Evolutionary conservation across 2,329 filamentous ascomycete genomes (phyloP), one percentile per base, ranked within the genome.

Genomic region (Clonostachys rhizophaga): DNA sequence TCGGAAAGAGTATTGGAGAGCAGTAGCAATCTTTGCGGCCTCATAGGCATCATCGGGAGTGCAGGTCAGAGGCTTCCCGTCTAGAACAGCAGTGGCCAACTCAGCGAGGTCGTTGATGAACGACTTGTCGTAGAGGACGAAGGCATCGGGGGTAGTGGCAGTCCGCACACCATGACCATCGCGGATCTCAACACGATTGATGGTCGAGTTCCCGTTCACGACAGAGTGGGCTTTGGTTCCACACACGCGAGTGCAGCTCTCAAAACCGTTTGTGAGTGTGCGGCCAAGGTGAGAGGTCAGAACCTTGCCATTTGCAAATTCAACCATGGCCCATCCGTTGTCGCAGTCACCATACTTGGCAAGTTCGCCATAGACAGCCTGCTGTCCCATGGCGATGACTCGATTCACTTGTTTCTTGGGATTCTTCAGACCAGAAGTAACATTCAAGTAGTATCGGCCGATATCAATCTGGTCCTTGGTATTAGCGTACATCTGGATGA

Each of bases 231-330:
- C 64, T 48, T 62, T 63, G n/a, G 63, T 66, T 44, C 63, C 63
- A 3, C 55, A 61, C 16, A 67, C 52, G 42, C 63, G 62, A 5
- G 62, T 66, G 35, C 51, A 55, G 42, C 56, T 55, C 47, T 68
- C 65, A 40, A 64, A 63, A 35, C 64, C 65, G 46, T 63, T 61
- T 10, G 63, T 60, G 52, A 63, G 56, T 34, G 62, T 68, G 45
- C 64, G 61, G 33, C 61, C 61, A 43, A 58, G 54, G 53, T 63
- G 60, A 33, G 59, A 56, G 39, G 59, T 61, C 8, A 63, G 56
- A 33, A 66, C 58, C 50, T 65, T 65, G 18, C 64, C 63, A 46
- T 61, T 64, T 53, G 58, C 54, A 53, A 65, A 67, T 50, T 67
- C 65, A 10, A 67, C 60, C 8, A 66, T 50, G 4, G 55, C 64